These are phyloP conservation scores for Penicillium sp. DNA, from an alignment of 2,329 filamentous ascomycete genomes.

Conservation along the genomic window DNA sequence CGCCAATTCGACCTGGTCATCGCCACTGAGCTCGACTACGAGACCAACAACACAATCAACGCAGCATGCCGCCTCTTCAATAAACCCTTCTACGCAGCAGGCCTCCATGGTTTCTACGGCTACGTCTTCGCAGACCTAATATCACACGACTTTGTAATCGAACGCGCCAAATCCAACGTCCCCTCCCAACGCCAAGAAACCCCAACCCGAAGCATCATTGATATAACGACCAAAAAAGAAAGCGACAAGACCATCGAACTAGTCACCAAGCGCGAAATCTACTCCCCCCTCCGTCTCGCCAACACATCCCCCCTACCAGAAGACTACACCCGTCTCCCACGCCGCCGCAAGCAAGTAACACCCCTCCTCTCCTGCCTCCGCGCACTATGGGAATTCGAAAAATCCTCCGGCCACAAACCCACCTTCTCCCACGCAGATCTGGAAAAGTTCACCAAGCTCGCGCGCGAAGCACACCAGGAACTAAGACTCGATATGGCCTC, in stretches of 20 bases:
- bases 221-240: constrained; percentile 64
- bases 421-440: constrained; percentile 61
- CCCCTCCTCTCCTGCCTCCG: constrained; percentile 80
- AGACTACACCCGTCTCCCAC: constrained; percentile 63
- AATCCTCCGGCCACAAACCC: constrained; percentile 54
- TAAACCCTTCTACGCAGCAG: constrained; percentile 82
- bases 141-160: constrained; percentile 81
- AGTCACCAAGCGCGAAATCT: constrained; percentile 86
- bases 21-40: constrained; percentile 78
- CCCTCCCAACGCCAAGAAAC: constrained; percentile 63
- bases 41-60: constrained; percentile 73
- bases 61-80: constrained; percentile 73
- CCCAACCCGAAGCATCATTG: constrained; percentile 69
- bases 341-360: constrained; percentile 68
- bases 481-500: constrained; percentile 66
- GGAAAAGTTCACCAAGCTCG: constrained; percentile 69
- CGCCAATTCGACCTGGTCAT: constrained; percentile 77
- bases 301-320: constrained; percentile 72
- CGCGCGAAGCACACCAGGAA: constrained; percentile 71
- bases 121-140: constrained; percentile 94
- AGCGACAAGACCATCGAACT: constrained; percentile 73
- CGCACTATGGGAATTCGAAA: constrained; percentile 83
- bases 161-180: constrained; percentile 76
- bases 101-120: constrained; percentile 83
- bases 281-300: constrained; percentile 81